A percentile compares a stretch with the other conserved stretches of the same genome.
Conservation (phyloP, 2,329 filamentous ascomycete species). For the Exserohilum turcica region DNA sequence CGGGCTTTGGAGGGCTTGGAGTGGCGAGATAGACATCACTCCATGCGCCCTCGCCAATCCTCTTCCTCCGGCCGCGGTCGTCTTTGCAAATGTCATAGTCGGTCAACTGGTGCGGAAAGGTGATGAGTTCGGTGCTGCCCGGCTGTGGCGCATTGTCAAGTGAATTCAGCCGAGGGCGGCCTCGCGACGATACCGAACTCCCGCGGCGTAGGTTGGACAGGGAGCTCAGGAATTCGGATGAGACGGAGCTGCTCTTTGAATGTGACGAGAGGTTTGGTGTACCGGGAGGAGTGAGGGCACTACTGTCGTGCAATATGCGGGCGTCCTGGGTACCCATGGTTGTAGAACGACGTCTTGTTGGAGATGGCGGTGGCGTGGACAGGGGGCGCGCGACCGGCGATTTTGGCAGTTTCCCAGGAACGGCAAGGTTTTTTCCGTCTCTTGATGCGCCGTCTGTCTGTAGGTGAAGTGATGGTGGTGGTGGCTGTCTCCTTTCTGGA, state of each 20-base stretch:
- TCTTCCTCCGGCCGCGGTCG: slow-evolving; percentile 32
- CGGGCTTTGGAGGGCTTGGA: slow-evolving; percentile 24
- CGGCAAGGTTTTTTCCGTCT: slow-evolving; percentile 11
- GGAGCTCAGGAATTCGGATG: slow-evolving; percentile 24
- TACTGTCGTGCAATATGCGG: slow-evolving; percentile 22
- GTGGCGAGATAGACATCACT: slow-evolving; percentile 46
- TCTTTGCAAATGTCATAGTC: slow-evolving; percentile 37
- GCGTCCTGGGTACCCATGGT: slow-evolving; percentile 23
- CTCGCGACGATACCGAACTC: slow-evolving; percentile 26
- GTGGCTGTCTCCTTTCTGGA: slow-evolving; percentile 13
- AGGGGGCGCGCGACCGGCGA: slow-evolving; percentile 11
- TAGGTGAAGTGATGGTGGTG: slow-evolving; percentile 22
- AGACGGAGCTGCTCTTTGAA: slow-evolving; percentile 26
- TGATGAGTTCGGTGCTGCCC: slow-evolving; percentile 28
- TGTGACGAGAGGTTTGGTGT: slow-evolving; percentile 35
- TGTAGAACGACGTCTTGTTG: slow-evolving; percentile 21
- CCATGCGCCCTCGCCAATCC: slow-evolving; percentile 44
- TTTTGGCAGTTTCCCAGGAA: slow-evolving; percentile 6
- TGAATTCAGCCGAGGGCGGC: slow-evolving; percentile 12
- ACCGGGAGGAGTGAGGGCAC: slow-evolving; percentile 34
- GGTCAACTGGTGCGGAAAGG: slow-evolving; percentile 29
- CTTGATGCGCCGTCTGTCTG: slow-evolving; percentile 11
- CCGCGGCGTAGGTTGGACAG: slow-evolving; percentile 27
- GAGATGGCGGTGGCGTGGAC: slow-evolving; percentile 37
- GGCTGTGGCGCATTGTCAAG: slow-evolving; percentile 25